A percentile compares a stretch with the other conserved stretches of the same genome.
Conservation (phyloP, 306 rosid species). For the Medicago arabica region DNA sequence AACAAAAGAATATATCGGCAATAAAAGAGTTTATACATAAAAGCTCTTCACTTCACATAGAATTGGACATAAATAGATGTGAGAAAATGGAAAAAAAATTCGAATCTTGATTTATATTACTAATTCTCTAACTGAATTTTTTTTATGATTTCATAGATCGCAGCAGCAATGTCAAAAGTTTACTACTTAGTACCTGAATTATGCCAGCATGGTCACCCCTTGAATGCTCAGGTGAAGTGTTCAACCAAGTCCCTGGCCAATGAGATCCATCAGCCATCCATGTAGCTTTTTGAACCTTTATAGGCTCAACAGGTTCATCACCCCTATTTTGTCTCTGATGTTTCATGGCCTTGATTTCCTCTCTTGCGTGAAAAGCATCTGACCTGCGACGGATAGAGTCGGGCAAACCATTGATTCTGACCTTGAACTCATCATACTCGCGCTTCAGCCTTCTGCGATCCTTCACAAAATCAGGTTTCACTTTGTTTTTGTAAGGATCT, state of each 20-base stretch:
- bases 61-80: too few species aligned
- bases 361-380: slow-evolving; percentile 95
- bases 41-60: too few species aligned
- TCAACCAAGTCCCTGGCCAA: slow-evolving; percentile 99
- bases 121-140: too few species aligned
- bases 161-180: background rate
- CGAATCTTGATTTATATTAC: too few species aligned
- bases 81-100: too few species aligned
- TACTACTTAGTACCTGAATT: slow-evolving; percentile 72
- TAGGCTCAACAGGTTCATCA: slow-evolving; percentile 75
- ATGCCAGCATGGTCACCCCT: slow-evolving; percentile 94
- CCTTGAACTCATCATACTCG: slow-evolving; percentile 98
- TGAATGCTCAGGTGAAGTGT: slow-evolving; percentile 74
- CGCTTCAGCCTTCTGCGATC: slow-evolving; percentile 94
- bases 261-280: slow-evolving; percentile 99
- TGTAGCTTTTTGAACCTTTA: slow-evolving; percentile 87
- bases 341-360: slow-evolving; percentile 96
- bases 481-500: slow-evolving; percentile 95
- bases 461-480: slow-evolving; percentile 84
- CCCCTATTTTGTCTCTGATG: slow-evolving; percentile 73
- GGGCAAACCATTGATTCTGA: slow-evolving; percentile 87
- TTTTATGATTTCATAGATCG: background rate
- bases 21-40: too few species aligned
- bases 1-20: too few species aligned
- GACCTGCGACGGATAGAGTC: slow-evolving; percentile 95